A percentile compares a stretch with the other conserved stretches of the same genome.
Conservation (phyloP, 768 basidiomycete species). For the Boletus vinaceobasis region DNA sequence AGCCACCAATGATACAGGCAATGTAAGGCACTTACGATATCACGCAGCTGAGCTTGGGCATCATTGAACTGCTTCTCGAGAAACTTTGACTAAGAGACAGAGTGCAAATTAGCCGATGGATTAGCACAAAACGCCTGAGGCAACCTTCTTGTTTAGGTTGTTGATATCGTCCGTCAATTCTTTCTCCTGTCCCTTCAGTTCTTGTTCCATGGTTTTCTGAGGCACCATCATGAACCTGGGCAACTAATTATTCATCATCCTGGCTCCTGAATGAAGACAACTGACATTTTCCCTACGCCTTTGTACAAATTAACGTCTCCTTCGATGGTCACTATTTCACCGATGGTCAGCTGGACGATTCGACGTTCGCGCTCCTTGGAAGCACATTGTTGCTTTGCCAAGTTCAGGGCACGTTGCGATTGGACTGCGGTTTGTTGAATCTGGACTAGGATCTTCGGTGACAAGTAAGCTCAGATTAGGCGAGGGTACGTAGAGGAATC, state of each 20-base stretch:
- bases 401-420: slow-evolving; percentile 73
- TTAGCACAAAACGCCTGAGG: neutral
- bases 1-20: neutral
- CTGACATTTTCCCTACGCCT: slow-evolving; percentile 93
- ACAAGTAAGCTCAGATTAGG: slow-evolving; percentile 16
- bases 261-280: neutral
- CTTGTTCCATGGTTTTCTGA: slow-evolving; percentile 70
- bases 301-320: slow-evolving; percentile 83
- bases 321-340: slow-evolving; percentile 71
- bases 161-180: slow-evolving; percentile 80
- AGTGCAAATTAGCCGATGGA: neutral
- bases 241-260: neutral
- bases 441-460: slow-evolving; percentile 77
- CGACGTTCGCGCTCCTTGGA: slow-evolving; percentile 86
- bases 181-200: slow-evolving; percentile 75
- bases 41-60: slow-evolving; percentile 80
- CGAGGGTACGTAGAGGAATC: neutral
- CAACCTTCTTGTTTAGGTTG: slow-evolving; percentile 82
- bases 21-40: slow-evolving; percentile 57
- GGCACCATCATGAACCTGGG: slow-evolving; percentile 89
- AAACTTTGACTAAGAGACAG: slow-evolving; percentile 69
- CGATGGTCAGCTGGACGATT: slow-evolving; percentile 84
- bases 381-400: slow-evolving; percentile 71
- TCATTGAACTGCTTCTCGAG: slow-evolving; percentile 93
- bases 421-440: slow-evolving; percentile 89